Evolutionary conservation across 495 filamentous ascomycete genomes (phyloP), one percentile per base, ranked within the genome.

Genomic region (Neurospora terricola): DNA sequence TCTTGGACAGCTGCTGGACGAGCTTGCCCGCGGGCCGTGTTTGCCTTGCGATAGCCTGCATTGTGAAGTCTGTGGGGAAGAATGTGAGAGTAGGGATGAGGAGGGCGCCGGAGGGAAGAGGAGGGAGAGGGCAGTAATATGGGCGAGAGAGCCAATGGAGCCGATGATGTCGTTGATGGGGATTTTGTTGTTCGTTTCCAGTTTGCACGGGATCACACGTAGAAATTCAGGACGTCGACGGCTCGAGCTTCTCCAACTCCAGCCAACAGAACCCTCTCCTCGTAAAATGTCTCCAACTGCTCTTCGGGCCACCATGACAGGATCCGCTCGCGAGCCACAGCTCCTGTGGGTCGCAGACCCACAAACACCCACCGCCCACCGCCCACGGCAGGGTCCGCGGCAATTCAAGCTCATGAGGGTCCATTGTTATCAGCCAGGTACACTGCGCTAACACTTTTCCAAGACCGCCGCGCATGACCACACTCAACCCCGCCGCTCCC

Each of bases 1-100:
- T 90, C 78, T 87, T 87, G 80, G 87, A 82, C 77, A 81, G 74
- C 72, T 83, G 80, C 77, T 81, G 80, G 79, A 86, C 72, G 73
- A 85, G 76, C 74, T 80, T 78, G 78, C 81, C 80, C 76, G 82
- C 78, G 72, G 85, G 82, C 77, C 85, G 80, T 72, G 83, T 74
- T 77, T 84, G 84, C 78, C 84, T 82, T 40, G 83, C 73, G 77
- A 87, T 78, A 27, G 85, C 81, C 78, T 85, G 83, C 85, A 87
- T 87, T 34, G 54, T 73, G 71, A 38, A 71, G 68, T 73, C 38
- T 73, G 70, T 73, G 72, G 70, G 38, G 5, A 62, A 37, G 62
- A 72, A 66, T 30, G 59, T 38, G 69, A 40, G 9, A 18, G 54
- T 62, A 34, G 54, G 27, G 14, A 62, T 62, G 27, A 62, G 48